phyloP scores from a whole-genome alignment of 768 basidiomycete genomes.

The Lentinus brumalis region DNA sequence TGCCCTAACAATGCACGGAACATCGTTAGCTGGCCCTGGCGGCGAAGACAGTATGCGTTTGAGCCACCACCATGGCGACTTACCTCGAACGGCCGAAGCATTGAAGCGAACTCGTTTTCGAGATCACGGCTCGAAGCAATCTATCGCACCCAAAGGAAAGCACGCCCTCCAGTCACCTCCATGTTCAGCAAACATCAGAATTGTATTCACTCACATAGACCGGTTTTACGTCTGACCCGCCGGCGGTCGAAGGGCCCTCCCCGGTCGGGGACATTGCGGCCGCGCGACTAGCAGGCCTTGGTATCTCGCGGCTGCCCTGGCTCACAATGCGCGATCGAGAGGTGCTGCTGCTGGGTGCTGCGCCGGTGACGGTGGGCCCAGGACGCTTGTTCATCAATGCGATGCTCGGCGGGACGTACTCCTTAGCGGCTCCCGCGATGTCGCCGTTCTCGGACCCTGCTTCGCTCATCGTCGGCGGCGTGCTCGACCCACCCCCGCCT shows the following conservation, averaged over 20 bases:
- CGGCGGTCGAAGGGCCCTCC: constrained; percentile 38
- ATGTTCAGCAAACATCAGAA: not conserved
- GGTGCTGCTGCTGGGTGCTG: constrained; percentile 18
- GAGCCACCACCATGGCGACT: constrained; percentile 17
- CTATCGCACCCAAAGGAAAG: constrained; percentile 37
- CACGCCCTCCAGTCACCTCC: constrained; percentile 3
- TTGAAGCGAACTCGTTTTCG: constrained; percentile 79
- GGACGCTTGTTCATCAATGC: constrained; percentile 58
- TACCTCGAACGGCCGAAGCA: constrained; percentile 83
- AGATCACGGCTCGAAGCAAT: constrained; percentile 86
- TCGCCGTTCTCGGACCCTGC: constrained; percentile 68
- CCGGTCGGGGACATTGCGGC: constrained; percentile 45
- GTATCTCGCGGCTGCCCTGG: constrained; percentile 49
- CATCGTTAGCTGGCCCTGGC: not conserved
- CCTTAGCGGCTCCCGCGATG: constrained; percentile 42
- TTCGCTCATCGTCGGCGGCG: constrained; percentile 48
- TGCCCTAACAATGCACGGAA: constrained; percentile 59
- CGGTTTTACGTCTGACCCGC: constrained; percentile 50
- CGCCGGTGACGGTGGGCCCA: constrained; percentile 4
- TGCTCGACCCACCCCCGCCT: constrained; percentile 41
- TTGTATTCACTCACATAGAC: constrained; percentile 60
- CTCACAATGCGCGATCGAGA: constrained; percentile 48
- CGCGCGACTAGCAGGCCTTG: constrained; percentile 66
- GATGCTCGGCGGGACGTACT: constrained; percentile 78
- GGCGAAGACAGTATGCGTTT: not conserved